These are phyloP conservation scores for Ricinus communis DNA, from an alignment of 345 rosid species.

Conservation along the genomic window DNA sequence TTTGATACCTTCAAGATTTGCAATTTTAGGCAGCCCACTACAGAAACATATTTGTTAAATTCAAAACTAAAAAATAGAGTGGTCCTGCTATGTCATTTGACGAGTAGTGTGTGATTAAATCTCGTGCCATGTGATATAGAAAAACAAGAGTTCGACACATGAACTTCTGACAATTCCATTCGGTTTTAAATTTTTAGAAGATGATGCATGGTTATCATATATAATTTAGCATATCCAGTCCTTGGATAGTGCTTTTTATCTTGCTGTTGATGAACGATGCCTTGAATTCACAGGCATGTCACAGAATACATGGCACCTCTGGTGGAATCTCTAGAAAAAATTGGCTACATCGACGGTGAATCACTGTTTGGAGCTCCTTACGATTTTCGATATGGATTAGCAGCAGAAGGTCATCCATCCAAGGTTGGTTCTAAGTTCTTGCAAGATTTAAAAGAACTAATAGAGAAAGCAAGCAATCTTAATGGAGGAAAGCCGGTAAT, in stretches of 20 bases:
- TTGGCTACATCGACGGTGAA: slow-evolving; percentile 59
- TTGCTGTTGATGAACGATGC: background rate
- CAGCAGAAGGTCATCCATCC: slow-evolving; percentile 63
- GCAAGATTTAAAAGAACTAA: slow-evolving; percentile 54
- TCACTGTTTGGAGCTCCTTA: slow-evolving; percentile 83
- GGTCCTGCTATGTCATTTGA: too few relatives aligned
- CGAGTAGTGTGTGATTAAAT: too few relatives aligned
- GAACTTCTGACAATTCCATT: too few relatives aligned
- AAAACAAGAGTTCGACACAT: too few relatives aligned
- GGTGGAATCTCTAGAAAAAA: slow-evolving; percentile 54
- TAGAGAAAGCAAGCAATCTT: slow-evolving; percentile 53
- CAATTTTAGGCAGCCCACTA: too few relatives aligned
- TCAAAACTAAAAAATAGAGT: too few relatives aligned
- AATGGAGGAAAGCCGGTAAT: slow-evolving; percentile 74
- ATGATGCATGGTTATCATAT: too few relatives aligned
- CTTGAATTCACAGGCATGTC: slow-evolving; percentile 33
- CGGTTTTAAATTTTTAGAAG: too few relatives aligned
- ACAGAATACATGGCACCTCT: slow-evolving; percentile 70
- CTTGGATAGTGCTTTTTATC: background rate
- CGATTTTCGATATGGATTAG: slow-evolving; percentile 83
- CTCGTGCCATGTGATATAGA: too few relatives aligned
- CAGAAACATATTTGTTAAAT: too few relatives aligned
- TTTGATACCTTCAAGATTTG: too few relatives aligned
- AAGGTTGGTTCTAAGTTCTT: slow-evolving; percentile 62
- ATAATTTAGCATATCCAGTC: too few relatives aligned